phyloP scores from a whole-genome alignment of 73 alveolate species.

The Paraurostyla sp. region DNA sequence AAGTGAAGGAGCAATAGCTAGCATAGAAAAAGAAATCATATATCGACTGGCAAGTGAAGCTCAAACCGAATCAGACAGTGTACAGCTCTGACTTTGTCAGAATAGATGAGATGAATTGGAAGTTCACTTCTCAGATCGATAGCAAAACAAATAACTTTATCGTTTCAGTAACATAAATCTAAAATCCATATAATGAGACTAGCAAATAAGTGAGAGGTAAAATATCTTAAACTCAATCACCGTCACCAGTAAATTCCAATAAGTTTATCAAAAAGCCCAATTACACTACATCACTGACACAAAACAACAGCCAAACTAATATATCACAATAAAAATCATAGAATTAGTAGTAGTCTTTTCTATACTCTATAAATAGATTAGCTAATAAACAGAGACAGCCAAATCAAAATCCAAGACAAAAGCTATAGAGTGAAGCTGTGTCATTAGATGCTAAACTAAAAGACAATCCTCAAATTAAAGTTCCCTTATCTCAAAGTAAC shows the following conservation, averaged over 20 bases:
- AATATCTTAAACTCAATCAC: background rate
- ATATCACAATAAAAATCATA: background rate
- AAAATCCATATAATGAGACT: background rate
- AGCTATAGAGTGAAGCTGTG: background rate
- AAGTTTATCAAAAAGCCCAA: too few relatives aligned
- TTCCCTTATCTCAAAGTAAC: too few relatives aligned
- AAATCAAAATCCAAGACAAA: constrained; percentile 11
- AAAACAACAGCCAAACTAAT: background rate
- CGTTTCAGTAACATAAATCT: background rate
- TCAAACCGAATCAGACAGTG: background rate
- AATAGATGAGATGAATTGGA: constrained; percentile 47
- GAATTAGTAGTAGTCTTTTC: background rate
- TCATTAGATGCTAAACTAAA: background rate
- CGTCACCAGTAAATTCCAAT: too few relatives aligned
- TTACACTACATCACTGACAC: too few relatives aligned
- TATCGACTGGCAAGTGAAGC: constrained; percentile 26
- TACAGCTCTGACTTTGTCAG: constrained; percentile 27
- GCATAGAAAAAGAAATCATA: constrained; percentile 12
- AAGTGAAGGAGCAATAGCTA: background rate
- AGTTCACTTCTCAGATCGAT: background rate
- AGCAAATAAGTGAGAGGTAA: background rate
- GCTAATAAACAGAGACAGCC: constrained; percentile 37
- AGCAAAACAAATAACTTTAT: background rate
- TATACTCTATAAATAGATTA: background rate
- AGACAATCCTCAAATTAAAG: background rate